These are phyloP conservation scores for Agrocybe praecox DNA, from an alignment of 768 basidiomycete species.

Conservation along the genomic window DNA sequence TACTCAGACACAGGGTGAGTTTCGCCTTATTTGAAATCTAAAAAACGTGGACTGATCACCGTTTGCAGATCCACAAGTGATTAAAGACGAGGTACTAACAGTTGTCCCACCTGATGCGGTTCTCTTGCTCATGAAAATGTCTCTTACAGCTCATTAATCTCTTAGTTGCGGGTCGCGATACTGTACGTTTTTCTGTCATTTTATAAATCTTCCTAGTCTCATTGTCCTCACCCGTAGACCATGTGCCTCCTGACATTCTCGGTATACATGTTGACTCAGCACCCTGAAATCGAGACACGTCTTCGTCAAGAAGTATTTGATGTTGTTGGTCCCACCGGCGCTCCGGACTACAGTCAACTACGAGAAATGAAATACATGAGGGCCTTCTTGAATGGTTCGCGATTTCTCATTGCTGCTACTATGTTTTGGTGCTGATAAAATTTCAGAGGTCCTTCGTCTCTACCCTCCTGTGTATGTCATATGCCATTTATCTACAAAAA, in stretches of 20 bases:
- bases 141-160: conserved; percentile 43
- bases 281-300: conserved; percentile 37
- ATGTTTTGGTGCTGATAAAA: not conserved
- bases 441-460: conserved; percentile 44
- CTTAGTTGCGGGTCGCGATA: conserved; percentile 52
- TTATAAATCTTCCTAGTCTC: too few species aligned
- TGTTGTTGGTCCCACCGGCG: conserved; percentile 33
- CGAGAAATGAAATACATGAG: conserved; percentile 43
- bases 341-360: conserved; percentile 46
- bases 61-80: conserved; percentile 11
- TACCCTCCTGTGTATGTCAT: conserved; percentile 33
- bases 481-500: too few species aligned
- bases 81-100: conserved; percentile 18
- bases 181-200: conserved; percentile 26
- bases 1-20: conserved; percentile 46
- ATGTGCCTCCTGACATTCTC: conserved; percentile 41
- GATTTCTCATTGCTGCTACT: not conserved
- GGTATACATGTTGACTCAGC: conserved; percentile 42
- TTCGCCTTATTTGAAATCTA: not conserved
- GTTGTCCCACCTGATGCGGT: not conserved
- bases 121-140: conserved; percentile 10
- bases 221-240: conserved; percentile 26
- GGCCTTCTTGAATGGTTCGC: conserved; percentile 31
- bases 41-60: not conserved
- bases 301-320: conserved; percentile 42